Conservation (phyloP, 23 red algal genomes). For the Gracilaria gracilis region DNA sequence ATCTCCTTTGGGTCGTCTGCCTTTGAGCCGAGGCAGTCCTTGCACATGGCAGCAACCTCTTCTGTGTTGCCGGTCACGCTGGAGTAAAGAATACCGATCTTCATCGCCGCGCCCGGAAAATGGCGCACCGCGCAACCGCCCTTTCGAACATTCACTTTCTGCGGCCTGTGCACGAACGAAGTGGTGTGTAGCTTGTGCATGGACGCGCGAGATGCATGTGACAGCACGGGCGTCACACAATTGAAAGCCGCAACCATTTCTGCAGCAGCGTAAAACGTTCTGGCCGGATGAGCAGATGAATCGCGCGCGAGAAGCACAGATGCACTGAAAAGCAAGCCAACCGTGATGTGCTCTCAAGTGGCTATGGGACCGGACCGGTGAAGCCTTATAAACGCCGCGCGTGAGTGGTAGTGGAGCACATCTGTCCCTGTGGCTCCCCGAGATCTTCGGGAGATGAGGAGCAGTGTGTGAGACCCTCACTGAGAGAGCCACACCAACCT, state of each 20-base stretch:
- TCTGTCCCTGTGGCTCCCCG: too few species aligned
- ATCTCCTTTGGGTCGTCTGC: slow-evolving; percentile 30
- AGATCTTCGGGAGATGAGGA: not conserved
- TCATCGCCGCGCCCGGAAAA: not conserved
- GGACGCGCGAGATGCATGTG: not conserved
- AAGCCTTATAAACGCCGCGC: too few species aligned
- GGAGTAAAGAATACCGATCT: slow-evolving; percentile 44
- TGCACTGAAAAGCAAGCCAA: too few species aligned
- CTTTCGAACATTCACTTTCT: not conserved
- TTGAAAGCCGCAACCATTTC: not conserved
- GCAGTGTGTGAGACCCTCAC: not conserved
- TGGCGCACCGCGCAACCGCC: not conserved
- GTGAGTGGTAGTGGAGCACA: too few species aligned
- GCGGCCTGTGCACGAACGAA: not conserved
- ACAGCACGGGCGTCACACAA: not conserved
- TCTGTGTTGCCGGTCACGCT: slow-evolving; percentile 43
- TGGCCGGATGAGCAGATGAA: not conserved
- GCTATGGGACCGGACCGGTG: not conserved
- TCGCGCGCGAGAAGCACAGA: too few species aligned
- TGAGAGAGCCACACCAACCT: too few species aligned
- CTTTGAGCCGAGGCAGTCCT: slow-evolving; percentile 6
- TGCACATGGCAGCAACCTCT: slow-evolving; percentile 59
- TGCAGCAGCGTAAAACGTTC: not conserved
- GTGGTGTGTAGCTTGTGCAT: not conserved
- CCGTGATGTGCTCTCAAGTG: not conserved